Conservation (phyloP, 306 rosid genomes). For the Morella rubra region DNA sequence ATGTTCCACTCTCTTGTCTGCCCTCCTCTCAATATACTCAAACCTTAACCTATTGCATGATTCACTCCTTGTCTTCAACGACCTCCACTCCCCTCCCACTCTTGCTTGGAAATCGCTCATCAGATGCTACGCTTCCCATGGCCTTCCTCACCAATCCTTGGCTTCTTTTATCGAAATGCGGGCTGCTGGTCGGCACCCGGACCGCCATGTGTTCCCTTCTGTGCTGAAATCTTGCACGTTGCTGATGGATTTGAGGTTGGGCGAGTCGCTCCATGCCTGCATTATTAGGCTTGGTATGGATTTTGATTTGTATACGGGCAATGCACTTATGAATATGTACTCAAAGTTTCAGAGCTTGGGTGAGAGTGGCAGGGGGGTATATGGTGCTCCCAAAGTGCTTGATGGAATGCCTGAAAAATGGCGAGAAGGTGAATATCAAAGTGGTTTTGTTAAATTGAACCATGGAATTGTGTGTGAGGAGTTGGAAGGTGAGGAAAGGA, state of each 20-base stretch:
- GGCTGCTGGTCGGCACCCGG: conserved; percentile 37
- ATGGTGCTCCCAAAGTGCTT: conserved; percentile 30
- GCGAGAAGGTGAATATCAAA: not conserved
- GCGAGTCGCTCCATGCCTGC: conserved; percentile 60
- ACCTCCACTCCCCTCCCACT: conserved; percentile 51
- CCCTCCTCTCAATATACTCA: conserved; percentile 61
- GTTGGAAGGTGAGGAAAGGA: conserved; percentile 7
- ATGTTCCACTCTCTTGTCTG: conserved; percentile 35
- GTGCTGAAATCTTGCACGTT: conserved; percentile 64
- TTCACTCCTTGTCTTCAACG: conserved; percentile 45
- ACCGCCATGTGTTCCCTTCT: conserved; percentile 66
- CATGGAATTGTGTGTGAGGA: conserved; percentile 3
- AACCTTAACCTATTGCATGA: conserved; percentile 45
- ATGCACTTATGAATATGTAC: conserved; percentile 76
- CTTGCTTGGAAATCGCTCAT: conserved; percentile 63
- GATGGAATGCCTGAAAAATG: conserved; percentile 34
- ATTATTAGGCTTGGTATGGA: conserved; percentile 51
- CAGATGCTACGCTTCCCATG: conserved; percentile 65
- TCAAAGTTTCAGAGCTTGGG: conserved; percentile 42
- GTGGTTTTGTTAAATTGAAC: conserved; percentile 2
- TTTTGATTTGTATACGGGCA: conserved; percentile 64
- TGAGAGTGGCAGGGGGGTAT: conserved; percentile 1
- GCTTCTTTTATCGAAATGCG: conserved; percentile 54
- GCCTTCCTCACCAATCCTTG: conserved; percentile 43
- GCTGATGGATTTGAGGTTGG: conserved; percentile 46